These are phyloP conservation scores for Carex sylvatica DNA, from an alignment of 202 grass and related monocot genomes.

Conservation along the genomic window DNA sequence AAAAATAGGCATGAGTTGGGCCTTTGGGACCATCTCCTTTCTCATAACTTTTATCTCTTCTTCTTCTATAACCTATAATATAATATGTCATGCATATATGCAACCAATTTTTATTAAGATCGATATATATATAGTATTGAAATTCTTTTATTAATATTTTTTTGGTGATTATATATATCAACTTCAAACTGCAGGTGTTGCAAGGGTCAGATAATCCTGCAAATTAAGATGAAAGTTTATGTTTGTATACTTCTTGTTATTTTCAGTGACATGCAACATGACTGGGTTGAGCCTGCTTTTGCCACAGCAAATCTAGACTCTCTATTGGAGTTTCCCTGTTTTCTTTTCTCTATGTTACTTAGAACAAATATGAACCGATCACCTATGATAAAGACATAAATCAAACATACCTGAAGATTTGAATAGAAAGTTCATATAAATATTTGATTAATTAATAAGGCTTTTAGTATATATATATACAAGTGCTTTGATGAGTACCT, in stretches of 20 bases:
- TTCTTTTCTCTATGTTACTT: neutral
- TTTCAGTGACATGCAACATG: neutral
- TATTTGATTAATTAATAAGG: neutral
- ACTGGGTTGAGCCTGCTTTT: neutral
- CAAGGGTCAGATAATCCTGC: neutral
- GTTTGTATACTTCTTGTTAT: neutral
- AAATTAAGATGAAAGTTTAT: neutral
- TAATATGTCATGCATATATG: neutral
- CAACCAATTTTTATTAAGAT: neutral
- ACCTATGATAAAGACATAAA: neutral
- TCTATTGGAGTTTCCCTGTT: neutral
- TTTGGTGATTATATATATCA: neutral
- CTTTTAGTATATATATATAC: neutral
- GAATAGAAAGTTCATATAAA: neutral
- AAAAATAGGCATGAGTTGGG: constrained; percentile 90
- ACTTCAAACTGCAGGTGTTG: too few relatives aligned
- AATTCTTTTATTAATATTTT: neutral
- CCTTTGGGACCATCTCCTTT: constrained; percentile 97
- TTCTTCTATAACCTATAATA: constrained; percentile 68
- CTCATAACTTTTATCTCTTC: constrained; percentile 89
- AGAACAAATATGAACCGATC: neutral
- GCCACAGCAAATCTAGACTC: neutral
- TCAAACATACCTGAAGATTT: neutral
- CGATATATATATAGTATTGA: neutral
- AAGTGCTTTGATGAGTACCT: constrained; percentile 34